phyloP scores from a whole-genome alignment of 306 rosid species.

The Myrica gale region DNA sequence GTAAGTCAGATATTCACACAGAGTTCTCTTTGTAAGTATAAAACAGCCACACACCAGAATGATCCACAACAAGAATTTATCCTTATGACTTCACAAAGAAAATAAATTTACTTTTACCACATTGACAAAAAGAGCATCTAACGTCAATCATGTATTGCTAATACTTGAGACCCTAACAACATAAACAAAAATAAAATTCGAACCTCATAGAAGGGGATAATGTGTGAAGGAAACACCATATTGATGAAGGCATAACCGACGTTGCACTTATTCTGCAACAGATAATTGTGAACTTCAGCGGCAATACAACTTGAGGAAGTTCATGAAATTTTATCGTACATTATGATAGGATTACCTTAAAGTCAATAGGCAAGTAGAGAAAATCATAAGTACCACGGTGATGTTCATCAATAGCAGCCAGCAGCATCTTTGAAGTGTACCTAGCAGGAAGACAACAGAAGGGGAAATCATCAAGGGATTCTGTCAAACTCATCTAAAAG shows the following conservation, averaged over 20 bases:
- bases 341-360: constrained; percentile 55
- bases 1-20: constrained; percentile 12
- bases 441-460: constrained; percentile 38
- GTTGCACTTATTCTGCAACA: constrained; percentile 85
- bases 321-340: constrained; percentile 10
- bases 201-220: constrained; percentile 77
- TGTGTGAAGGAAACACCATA: constrained; percentile 89
- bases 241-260: constrained; percentile 98
- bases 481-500: constrained; percentile 16
- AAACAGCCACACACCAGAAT: constrained; percentile 2
- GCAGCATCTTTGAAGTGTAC: constrained; percentile 90
- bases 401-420: constrained; percentile 89
- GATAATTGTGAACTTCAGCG: constrained; percentile 27
- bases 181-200: constrained; percentile 6
- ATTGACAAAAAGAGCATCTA: constrained; percentile 7
- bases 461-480: constrained; percentile 21
- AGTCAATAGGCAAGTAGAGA: constrained; percentile 87
- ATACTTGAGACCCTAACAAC: constrained; percentile 12
- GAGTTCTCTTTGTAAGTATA: background rate
- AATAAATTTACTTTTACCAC: constrained; percentile 10
- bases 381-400: constrained; percentile 83
- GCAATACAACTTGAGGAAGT: constrained; percentile 10
- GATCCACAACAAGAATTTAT: background rate
- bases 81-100: constrained; percentile 1
- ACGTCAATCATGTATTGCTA: background rate